Percentiles rank a stretch among this genome's conserved stretches.
Conservation (phyloP, 768 basidiomycete genomes). For the Termitomyces sp. region DNA sequence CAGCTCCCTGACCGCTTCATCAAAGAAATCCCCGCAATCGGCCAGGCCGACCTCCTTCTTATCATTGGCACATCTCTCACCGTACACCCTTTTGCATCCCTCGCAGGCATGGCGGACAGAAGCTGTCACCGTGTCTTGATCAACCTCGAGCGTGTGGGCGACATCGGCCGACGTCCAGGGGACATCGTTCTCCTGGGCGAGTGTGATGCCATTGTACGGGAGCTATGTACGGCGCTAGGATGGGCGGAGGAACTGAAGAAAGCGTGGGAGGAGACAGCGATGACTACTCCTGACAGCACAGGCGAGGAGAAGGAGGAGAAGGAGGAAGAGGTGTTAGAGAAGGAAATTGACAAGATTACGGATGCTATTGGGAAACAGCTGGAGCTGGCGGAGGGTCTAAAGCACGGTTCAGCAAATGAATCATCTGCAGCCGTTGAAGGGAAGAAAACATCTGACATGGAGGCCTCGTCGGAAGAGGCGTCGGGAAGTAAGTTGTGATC, state of each 20-base stretch:
- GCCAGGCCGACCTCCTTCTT: slow-evolving; percentile 78
- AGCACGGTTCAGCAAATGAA: not conserved
- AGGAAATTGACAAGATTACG: slow-evolving; percentile 28
- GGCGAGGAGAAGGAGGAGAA: slow-evolving; percentile 2
- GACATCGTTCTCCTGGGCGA: slow-evolving; percentile 65
- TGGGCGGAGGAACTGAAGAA: slow-evolving; percentile 63
- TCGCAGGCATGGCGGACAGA: slow-evolving; percentile 50
- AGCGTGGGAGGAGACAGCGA: slow-evolving; percentile 49
- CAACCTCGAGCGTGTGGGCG: slow-evolving; percentile 80
- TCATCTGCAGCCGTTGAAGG: not conserved
- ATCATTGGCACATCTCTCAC: slow-evolving; percentile 89
- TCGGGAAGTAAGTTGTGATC: not conserved
- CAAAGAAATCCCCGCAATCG: slow-evolving; percentile 43
- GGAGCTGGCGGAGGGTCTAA: slow-evolving; percentile 6
- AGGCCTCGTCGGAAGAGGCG: not conserved
- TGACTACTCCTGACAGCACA: slow-evolving; percentile 19
- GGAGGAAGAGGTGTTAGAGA: slow-evolving; percentile 18
- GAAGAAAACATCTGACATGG: not conserved
- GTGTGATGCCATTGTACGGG: slow-evolving; percentile 62
- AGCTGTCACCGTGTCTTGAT: slow-evolving; percentile 81
- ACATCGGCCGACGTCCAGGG: slow-evolving; percentile 45
- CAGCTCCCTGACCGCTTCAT: slow-evolving; percentile 79
- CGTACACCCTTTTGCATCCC: slow-evolving; percentile 82
- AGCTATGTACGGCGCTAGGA: slow-evolving; percentile 63
- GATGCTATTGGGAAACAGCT: slow-evolving; percentile 27